These are phyloP conservation scores for Pichia sp. DNA, from an alignment of 1,139 yeast genomes.

Conservation along the genomic window DNA sequence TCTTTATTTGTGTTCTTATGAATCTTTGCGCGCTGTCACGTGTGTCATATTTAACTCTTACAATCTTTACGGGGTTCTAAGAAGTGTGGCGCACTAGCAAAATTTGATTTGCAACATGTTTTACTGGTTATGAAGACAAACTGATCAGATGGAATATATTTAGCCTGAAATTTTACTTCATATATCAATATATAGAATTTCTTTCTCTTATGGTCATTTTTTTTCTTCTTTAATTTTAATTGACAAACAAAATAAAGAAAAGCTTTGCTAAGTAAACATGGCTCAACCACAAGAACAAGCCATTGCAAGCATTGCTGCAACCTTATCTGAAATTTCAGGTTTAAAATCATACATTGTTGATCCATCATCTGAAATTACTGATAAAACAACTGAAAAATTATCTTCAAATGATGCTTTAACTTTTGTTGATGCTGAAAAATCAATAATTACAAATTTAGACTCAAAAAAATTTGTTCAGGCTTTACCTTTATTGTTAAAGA, in stretches of 20 bases:
- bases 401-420: conserved; percentile 49
- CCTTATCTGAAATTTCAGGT: conserved; percentile 17
- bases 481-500: conserved; percentile 51
- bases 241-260: not conserved
- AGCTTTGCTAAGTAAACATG: not conserved
- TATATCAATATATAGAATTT: too few relatives aligned
- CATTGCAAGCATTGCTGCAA: conserved; percentile 20
- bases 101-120: too few relatives aligned
- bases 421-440: conserved; percentile 32
- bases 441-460: conserved; percentile 52
- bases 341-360: conserved; percentile 12
- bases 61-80: too few relatives aligned
- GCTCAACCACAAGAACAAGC: conserved; percentile 14
- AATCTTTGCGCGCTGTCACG: too few relatives aligned
- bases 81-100: too few relatives aligned
- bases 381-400: conserved; percentile 16
- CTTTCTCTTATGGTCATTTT: not conserved
- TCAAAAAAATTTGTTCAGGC: conserved; percentile 46
- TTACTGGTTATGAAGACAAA: too few relatives aligned
- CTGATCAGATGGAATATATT: too few relatives aligned
- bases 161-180: too few relatives aligned
- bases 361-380: conserved; percentile 4
- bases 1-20: too few relatives aligned
- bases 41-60: too few relatives aligned
- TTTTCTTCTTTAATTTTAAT: not conserved